Percentiles rank a stretch among this genome's conserved stretches.
Conservation (phyloP, 139 green algal species). For the Microglena sp. region DNA sequence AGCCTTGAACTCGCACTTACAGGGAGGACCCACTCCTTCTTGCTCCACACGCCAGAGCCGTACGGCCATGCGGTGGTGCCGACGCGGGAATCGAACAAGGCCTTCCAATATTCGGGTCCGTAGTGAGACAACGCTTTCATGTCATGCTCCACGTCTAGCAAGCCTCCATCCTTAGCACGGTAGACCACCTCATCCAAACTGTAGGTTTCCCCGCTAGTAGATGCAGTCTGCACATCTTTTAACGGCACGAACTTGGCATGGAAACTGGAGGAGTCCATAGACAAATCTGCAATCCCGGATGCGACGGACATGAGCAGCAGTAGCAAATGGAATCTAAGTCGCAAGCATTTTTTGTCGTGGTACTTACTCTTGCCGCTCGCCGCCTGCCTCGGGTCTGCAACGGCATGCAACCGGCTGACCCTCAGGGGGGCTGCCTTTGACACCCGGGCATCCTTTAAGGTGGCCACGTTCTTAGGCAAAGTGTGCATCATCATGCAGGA, state of each 20-base stretch:
- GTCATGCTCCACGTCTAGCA: slow-evolving; percentile 96
- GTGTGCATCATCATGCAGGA: no score
- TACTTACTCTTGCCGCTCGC: no score
- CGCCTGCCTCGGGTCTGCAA: no score
- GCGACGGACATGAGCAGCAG: no score
- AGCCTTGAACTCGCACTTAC: slow-evolving; percentile 10
- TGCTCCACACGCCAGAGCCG: slow-evolving; percentile 96
- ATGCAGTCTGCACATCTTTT: slow-evolving; percentile 36
- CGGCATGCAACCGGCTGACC: no score
- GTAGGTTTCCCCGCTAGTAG: slow-evolving; percentile 68
- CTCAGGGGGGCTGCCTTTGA: no score
- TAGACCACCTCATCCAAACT: slow-evolving; percentile 92
- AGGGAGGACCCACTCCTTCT: slow-evolving; percentile 99
- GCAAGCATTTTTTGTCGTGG: no score
- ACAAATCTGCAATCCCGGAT: no score
- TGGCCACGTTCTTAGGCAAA: no score
- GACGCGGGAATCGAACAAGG: slow-evolving; percentile 83
- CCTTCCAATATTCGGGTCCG: slow-evolving; percentile 86
- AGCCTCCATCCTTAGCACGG: slow-evolving; percentile 61
- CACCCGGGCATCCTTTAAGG: no score
- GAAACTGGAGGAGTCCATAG: no score
- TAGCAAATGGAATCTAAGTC: no score
- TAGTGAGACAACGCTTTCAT: slow-evolving; percentile 80
- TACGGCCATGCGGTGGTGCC: slow-evolving; percentile 92
- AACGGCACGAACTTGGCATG: slow-evolving; percentile 92